A percentile compares a stretch with the other conserved stretches of the same genome.
phyloP scores from a whole-genome alignment of 306 rosid genomes.

The Citrullus mucosospermus region DNA sequence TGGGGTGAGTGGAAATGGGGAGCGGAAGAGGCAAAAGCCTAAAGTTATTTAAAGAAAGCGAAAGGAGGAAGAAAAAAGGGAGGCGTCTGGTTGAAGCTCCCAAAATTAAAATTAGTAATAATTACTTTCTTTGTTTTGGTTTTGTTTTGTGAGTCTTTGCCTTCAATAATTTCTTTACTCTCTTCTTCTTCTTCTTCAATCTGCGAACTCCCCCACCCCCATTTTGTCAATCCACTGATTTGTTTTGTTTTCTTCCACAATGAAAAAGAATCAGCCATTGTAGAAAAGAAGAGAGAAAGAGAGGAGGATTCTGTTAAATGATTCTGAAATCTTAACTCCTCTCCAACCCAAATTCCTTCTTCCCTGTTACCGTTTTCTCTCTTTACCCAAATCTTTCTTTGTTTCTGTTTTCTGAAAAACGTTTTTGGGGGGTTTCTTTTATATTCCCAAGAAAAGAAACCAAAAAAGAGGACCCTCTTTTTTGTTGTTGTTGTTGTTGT shows the following conservation, averaged over 20 bases:
- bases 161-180: background rate
- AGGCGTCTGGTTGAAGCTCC: constrained; percentile 4
- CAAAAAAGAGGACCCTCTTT: background rate
- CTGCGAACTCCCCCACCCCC: constrained; percentile 7
- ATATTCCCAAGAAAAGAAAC: constrained; percentile 27
- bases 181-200: background rate
- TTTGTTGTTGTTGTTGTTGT: background rate
- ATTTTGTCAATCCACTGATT: background rate
- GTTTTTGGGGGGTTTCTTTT: constrained; percentile 14
- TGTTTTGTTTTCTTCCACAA: background rate
- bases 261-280: background rate
- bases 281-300: background rate
- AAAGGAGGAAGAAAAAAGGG: background rate
- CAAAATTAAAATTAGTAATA: background rate
- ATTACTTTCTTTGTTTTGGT: background rate
- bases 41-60: background rate
- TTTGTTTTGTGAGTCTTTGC: background rate
- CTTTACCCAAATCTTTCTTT: constrained; percentile 5
- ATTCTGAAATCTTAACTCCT: constrained; percentile 38
- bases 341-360: constrained; percentile 8
- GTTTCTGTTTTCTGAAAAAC: background rate
- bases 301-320: constrained; percentile 19
- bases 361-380: constrained; percentile 5
- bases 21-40: background rate
- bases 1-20: background rate